Evolutionary conservation across 1,284 basidiomycete species (phyloP).

Genomic region (Sphaerobolus stellatus): DNA sequence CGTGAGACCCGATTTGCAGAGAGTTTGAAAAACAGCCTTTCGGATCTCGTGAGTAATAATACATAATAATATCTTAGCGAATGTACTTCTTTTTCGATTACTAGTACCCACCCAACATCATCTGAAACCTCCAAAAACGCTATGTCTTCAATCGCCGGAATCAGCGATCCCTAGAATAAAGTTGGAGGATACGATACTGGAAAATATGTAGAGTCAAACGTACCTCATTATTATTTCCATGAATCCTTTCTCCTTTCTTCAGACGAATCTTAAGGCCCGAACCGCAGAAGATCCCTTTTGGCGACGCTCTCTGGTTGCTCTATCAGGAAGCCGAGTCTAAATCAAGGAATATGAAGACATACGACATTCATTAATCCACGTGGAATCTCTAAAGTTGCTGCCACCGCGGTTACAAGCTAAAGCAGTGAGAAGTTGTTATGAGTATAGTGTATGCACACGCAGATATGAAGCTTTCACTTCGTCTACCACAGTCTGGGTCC

Average conservation of each 20-base stretch:
- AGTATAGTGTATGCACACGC: neutral
- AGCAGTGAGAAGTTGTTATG: slow-evolving; percentile 8
- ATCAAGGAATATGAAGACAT: slow-evolving; percentile 21
- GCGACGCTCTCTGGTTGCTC: slow-evolving; percentile 84
- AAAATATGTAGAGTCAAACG: slow-evolving; percentile 13
- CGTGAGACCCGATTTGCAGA: slow-evolving; percentile 59
- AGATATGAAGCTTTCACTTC: slow-evolving; percentile 45
- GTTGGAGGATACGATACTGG: neutral
- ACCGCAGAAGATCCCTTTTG: slow-evolving; percentile 83
- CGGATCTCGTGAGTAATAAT: too few relatives aligned
- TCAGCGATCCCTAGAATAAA: slow-evolving; percentile 59
- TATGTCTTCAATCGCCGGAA: slow-evolving; percentile 76
- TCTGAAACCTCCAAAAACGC: slow-evolving; percentile 51
- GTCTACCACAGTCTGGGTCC: slow-evolving; percentile 72
- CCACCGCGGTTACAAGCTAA: slow-evolving; percentile 85
- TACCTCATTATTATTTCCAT: slow-evolving; percentile 58
- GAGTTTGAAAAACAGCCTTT: slow-evolving; percentile 86
- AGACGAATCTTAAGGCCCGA: slow-evolving; percentile 59
- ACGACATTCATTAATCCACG: slow-evolving; percentile 82
- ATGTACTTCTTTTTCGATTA: slow-evolving; percentile 89
- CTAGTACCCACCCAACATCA: slow-evolving; percentile 70
- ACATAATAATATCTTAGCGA: neutral
- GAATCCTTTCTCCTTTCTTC: slow-evolving; percentile 51
- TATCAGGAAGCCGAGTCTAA: slow-evolving; percentile 12
- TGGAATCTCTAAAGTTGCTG: slow-evolving; percentile 73